Evolutionary conservation across 2,329 filamentous ascomycete genomes (phyloP), one percentile per base, ranked within the genome.

Genomic region (Fusarium decemcellulare): DNA sequence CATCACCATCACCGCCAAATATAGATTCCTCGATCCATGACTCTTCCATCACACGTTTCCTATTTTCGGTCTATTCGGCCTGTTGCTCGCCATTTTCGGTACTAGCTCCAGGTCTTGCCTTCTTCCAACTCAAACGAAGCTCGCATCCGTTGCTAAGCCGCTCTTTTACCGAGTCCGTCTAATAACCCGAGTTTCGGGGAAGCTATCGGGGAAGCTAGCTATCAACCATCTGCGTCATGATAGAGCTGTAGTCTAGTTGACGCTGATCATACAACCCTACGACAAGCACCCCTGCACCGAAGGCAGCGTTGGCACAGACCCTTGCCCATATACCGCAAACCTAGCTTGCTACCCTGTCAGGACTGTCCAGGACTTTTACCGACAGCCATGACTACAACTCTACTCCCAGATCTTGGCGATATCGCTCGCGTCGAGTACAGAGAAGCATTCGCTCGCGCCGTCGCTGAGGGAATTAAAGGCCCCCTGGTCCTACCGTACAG

Each of bases 401-500:
- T 47, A 5, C 16, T 62, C 44, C 58, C 58, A 29, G 53, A 70
- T 66, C 71, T 78, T 47, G 76, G 68, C 50, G 72, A 76, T 59
- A 65, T 72, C 32, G 70, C 72, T 29, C 76, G 77, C 16, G 60
- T 69, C 29, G 68, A 74, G 46, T 83, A 85, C 71, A 80, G 78
- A 44, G 65, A 71, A 9, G 47, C 70, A 14, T 86, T 86, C 72
- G 66, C 72, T 46, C 70, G 73, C 3, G 76, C 76, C 44, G 67
- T 81, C 36, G 75, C 78, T 52, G 77, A 81, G 5, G 85, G 85
- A 46, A 75, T 69, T 8, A 74, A 81, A 34, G 79, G 78, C 43
- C 87, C 86, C 3, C 79, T 90, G 16, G 72, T 90, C 16, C 40
- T 90, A 8, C 88, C 88, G 0, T 85, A 86, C 61, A 79, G 82